phyloP scores from a whole-genome alignment of 176 grass and related monocot genomes.

The Raddia guianensis region DNA sequence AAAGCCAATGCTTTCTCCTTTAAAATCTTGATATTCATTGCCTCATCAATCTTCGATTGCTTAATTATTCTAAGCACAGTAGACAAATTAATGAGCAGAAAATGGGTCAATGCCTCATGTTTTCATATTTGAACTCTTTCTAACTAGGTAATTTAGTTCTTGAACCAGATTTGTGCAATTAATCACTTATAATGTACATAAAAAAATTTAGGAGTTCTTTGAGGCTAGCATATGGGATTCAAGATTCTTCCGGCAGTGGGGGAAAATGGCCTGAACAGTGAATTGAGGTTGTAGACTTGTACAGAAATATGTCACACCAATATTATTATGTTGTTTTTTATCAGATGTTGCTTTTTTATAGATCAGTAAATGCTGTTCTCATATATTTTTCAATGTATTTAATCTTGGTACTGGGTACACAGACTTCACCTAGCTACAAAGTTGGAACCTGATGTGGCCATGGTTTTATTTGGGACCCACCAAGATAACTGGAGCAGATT shows the following conservation, averaged over 20 bases:
- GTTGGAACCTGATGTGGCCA: neutral
- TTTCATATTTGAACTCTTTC: neutral
- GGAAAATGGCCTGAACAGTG: neutral
- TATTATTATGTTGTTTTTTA: neutral
- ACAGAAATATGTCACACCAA: neutral
- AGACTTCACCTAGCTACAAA: slow-evolving; percentile 11
- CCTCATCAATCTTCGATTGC: neutral
- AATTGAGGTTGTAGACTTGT: neutral
- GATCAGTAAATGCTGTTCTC: neutral
- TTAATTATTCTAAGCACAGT: neutral
- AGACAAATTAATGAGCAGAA: neutral
- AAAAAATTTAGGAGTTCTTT: slow-evolving; percentile 6
- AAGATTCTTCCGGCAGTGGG: slow-evolving; percentile 2
- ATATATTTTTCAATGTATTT: neutral
- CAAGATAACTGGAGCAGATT: neutral
- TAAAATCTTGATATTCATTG: neutral
- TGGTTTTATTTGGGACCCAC: neutral
- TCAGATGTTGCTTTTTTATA: neutral
- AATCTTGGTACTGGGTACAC: neutral
- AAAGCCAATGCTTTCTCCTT: neutral
- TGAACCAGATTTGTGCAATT: neutral
- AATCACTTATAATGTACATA: neutral
- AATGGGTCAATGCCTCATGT: neutral
- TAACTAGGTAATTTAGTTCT: neutral
- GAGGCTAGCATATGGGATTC: neutral